Evolutionary conservation across 139 green algal species (phyloP).

Genomic region (Deuterostichococcus epilithicus): DNA sequence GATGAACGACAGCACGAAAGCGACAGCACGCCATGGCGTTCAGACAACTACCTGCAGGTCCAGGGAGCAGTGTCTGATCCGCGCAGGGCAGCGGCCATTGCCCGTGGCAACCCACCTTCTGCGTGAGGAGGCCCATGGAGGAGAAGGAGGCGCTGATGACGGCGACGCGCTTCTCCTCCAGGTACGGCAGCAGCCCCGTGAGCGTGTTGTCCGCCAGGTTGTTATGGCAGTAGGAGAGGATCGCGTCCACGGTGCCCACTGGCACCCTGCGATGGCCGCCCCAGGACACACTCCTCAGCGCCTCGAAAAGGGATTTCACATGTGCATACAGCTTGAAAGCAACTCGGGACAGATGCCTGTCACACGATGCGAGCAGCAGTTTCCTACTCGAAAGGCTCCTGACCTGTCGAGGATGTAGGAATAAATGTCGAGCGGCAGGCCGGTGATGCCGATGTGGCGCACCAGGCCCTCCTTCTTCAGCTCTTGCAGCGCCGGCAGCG

Average conservation of each 20-base stretch:
- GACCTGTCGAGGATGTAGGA: constrained; percentile 67
- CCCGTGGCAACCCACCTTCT: no score
- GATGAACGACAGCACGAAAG: no score
- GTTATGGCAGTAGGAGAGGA: constrained; percentile 93
- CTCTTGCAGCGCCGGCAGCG: constrained; percentile 74
- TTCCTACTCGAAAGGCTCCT: no score
- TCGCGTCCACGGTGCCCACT: constrained; percentile 67
- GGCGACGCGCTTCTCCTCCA: constrained; percentile 60
- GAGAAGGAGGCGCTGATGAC: constrained; percentile 83
- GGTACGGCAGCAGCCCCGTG: constrained; percentile 44
- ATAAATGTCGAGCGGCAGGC: constrained; percentile 78
- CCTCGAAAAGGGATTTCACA: no score
- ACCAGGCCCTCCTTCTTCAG: constrained; percentile 77
- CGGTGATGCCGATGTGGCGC: constrained; percentile 82
- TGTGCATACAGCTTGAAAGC: no score
- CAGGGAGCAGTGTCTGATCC: no score
- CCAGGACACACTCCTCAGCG: no score
- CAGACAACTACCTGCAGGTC: background rate
- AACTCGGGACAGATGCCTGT: no score
- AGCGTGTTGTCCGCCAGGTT: constrained; percentile 74
- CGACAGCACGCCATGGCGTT: no score
- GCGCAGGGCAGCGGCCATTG: no score
- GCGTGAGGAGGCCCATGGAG: constrained; percentile 87
- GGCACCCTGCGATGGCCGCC: constrained; percentile 33
- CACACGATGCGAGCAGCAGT: no score